Conservation (phyloP, 768 basidiomycete species). For the Pleurotus tuber-regium region DNA sequence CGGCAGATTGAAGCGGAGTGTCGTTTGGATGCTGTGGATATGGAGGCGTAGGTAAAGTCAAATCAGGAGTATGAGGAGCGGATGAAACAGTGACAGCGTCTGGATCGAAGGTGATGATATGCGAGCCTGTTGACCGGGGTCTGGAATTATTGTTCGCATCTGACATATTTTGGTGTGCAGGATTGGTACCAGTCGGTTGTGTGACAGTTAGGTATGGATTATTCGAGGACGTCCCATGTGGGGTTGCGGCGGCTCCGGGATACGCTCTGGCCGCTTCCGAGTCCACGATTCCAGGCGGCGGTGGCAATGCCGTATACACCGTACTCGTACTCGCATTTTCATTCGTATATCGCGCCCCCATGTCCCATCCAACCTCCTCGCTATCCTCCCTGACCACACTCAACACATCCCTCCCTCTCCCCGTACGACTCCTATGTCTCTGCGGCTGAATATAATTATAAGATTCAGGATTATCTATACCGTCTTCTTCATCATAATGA, state of each 20-base stretch:
- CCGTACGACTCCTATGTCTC: conserved; percentile 1
- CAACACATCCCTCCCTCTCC: neutral
- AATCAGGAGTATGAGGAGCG: conserved; percentile 1
- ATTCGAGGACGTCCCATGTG: neutral
- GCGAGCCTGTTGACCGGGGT: conserved; percentile 9
- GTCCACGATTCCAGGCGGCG: neutral
- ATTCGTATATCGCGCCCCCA: too few species aligned
- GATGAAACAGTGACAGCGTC: conserved; percentile 15
- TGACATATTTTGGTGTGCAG: neutral
- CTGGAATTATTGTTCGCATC: neutral
- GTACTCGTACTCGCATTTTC: neutral
- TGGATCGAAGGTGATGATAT: conserved; percentile 24
- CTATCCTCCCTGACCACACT: conserved; percentile 13
- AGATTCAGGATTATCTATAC: conserved; percentile 13
- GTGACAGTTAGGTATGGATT: neutral
- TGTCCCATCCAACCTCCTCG: conserved; percentile 14
- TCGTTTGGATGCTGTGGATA: neutral
- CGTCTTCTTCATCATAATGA: neutral
- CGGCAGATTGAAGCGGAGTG: neutral
- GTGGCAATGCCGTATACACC: neutral
- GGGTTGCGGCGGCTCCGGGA: too few species aligned
- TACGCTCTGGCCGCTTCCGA: too few species aligned
- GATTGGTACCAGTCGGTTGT: neutral
- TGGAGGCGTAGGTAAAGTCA: neutral
- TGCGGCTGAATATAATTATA: conserved; percentile 16